Base-by-base conservation (phyloP, 2,329 filamentous ascomycete species). In the Aspergillus phoenicis region DNA sequence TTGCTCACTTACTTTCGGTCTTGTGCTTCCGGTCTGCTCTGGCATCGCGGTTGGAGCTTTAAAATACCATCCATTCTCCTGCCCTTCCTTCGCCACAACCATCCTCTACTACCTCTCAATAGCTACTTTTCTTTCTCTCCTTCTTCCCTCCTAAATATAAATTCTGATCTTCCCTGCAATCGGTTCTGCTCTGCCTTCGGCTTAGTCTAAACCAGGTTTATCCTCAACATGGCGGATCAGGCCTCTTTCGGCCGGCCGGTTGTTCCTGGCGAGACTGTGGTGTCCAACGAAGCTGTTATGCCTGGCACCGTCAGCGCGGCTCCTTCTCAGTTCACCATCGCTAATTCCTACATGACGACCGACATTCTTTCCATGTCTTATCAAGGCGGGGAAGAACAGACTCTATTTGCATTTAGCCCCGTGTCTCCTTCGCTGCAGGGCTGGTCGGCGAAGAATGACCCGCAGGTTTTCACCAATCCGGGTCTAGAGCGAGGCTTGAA, bases 401-500 rank as follows among this genome's bases (percentile, higher is more conserved):
- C 10, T 24, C 8, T 45, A 13, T 45, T 20, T 10, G 11, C 10
- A 1, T 45, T 24, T 13, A 13, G 10, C 13, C 6, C 41, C 2
- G n/a, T 17, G 3, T 8, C 52, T 75, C 72, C 71, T 68, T 73
- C 39, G 30, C 7, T 28, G 13, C 24, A 7, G n/a, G 15, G 7
- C 6, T 51, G 47, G 47, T 13, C 6, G 13, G 26, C 8, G 26
- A 30, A 30, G 15, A 17, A 10, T 33, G 47, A 51, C 58, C 26
- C 71, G 70, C 62, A 65, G n/a, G 54, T 62, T 13, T 73, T 73
- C 52, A 57, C 67, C n/a, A 65, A 63, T 51, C 64, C 71, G 11
- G 62, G 63, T 4, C 55, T 75, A 20, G 72, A 73, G 45, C 70
- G 70, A 43, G 72, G 73, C 48, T 63, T 74, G 13, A 75, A 73